Base-by-base conservation (phyloP, 2,329 filamentous ascomycete species). In the Trichoderma endophyticum region DNA sequence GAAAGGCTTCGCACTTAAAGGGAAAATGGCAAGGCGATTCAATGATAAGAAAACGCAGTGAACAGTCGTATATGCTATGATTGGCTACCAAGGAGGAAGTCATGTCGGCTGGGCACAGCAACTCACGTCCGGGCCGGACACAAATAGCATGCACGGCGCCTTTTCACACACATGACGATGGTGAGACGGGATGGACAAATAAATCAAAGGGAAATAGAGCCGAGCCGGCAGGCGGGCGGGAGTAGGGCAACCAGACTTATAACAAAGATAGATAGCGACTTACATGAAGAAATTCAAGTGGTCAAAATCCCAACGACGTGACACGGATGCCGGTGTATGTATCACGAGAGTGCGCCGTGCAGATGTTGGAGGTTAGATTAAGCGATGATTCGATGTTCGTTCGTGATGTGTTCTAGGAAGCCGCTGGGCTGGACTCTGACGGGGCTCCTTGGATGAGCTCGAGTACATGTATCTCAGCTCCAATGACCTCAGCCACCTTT, bases 341-440 rank as follows among this genome's bases (percentile, higher is more conserved):
- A n/a, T 26, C n/a, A 73, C 54, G 21, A 36, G 26, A 28, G 32
- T 54, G 32, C 9, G 68, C 54, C 62, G 39, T 56, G 48, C 67
- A 71, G 36, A 62, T 62, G 56, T 62, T 57, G 72, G 63, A 62
- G 24, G 71, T 36, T 39, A 66, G 68, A 59, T 57, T 61, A 71
- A 63, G 72, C 69, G 72, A 73, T 32, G 30, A 26, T 71, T 62
- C 24, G n/a, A 60, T 48, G 21, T 63, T 36, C 18, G 18, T 28
- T 54, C 59, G 54, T 15, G 28, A 21, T 15, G 12, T 26, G 30
- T 56, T 24, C 24, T 30, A 24, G 39, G 68, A 43, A 15, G 43
- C n/a, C 34, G 59, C 39, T 64, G 60, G 24, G 12, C 8, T 26
- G n/a, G 36, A 70, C 30, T 21, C 39, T 56, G n/a, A 34, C 30